phyloP scores from a whole-genome alignment of 345 rosid species.

The Chamaenerion angustifolium region DNA sequence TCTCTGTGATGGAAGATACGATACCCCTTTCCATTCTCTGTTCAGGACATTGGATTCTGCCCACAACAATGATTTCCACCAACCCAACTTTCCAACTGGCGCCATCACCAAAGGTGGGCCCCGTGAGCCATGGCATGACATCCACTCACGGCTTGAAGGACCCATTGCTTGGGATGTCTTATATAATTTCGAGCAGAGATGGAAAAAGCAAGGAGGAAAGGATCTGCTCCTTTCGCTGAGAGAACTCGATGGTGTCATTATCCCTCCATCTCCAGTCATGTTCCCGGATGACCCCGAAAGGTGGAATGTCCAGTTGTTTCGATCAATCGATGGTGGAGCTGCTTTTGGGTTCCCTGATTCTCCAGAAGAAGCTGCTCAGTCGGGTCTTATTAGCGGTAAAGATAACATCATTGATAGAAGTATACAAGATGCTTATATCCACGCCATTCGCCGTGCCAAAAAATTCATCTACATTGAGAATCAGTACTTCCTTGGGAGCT shows the following conservation, averaged over 20 bases:
- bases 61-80: conserved; percentile 32
- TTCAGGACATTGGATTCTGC: conserved; percentile 28
- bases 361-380: conserved; percentile 26
- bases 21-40: conserved; percentile 14
- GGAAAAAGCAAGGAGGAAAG: conserved; percentile 33
- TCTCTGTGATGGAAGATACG: conserved; percentile 10
- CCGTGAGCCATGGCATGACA: conserved; percentile 34
- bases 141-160: conserved; percentile 32
- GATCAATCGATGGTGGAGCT: conserved; percentile 34
- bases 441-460: conserved; percentile 28
- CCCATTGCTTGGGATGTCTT: conserved; percentile 35
- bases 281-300: conserved; percentile 16
- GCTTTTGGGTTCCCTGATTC: conserved; percentile 29
- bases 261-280: conserved; percentile 24
- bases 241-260: conserved; percentile 22
- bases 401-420: conserved; percentile 32
- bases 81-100: conserved; percentile 30
- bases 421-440: conserved; percentile 27
- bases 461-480: conserved; percentile 9
- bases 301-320: conserved; percentile 30
- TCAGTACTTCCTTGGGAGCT: conserved; percentile 24
- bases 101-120: conserved; percentile 29
- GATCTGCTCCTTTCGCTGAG: conserved; percentile 22
- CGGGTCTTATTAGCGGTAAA: conserved; percentile 25
- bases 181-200: conserved; percentile 30